A percentile compares a stretch with the other conserved stretches of the same genome.
These are phyloP conservation scores for Starmerella apicola DNA, from an alignment of 805 yeast genomes.

Conservation along the genomic window DNA sequence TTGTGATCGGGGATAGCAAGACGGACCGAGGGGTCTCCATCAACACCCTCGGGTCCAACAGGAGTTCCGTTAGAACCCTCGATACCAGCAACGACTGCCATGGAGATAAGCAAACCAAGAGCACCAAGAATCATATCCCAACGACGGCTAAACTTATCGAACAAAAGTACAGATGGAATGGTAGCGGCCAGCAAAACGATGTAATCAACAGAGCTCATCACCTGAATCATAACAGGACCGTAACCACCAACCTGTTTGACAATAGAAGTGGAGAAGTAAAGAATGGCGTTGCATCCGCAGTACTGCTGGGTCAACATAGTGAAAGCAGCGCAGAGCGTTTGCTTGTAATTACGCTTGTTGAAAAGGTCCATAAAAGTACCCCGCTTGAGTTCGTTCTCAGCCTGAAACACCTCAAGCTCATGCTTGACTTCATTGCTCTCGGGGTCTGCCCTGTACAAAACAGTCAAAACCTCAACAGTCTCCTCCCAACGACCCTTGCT, in stretches of 20 bases:
- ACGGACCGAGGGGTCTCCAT: constrained; percentile 26
- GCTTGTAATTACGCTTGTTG: constrained; percentile 16
- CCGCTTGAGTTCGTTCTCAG: constrained; percentile 26
- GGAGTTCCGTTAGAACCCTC: constrained; percentile 17
- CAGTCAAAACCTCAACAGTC: constrained; percentile 45
- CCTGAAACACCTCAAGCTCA: constrained; percentile 30
- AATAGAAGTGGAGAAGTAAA: constrained; percentile 78
- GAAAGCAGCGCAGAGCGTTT: constrained; percentile 55
- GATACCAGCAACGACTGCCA: constrained; percentile 20
- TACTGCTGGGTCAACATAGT: constrained; percentile 78
- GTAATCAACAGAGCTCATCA: constrained; percentile 41
- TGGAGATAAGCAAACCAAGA: constrained; percentile 44
- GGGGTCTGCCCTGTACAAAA: constrained; percentile 29
- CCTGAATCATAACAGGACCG: constrained; percentile 51
- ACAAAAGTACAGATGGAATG: constrained; percentile 66
- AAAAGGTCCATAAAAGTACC: constrained; percentile 40
- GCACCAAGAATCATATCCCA: constrained; percentile 59
- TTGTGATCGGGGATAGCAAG: constrained; percentile 47
- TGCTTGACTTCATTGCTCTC: constrained; percentile 27
- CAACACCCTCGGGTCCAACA: constrained; percentile 17
- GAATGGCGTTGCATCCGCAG: constrained; percentile 80
- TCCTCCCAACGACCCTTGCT: constrained; percentile 43
- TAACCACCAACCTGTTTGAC: constrained; percentile 37
- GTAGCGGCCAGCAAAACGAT: constrained; percentile 74
- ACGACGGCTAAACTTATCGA: constrained; percentile 75